Evolutionary conservation across 2,329 filamentous ascomycete genomes (phyloP).

Genomic region (Xylaria sp.): DNA sequence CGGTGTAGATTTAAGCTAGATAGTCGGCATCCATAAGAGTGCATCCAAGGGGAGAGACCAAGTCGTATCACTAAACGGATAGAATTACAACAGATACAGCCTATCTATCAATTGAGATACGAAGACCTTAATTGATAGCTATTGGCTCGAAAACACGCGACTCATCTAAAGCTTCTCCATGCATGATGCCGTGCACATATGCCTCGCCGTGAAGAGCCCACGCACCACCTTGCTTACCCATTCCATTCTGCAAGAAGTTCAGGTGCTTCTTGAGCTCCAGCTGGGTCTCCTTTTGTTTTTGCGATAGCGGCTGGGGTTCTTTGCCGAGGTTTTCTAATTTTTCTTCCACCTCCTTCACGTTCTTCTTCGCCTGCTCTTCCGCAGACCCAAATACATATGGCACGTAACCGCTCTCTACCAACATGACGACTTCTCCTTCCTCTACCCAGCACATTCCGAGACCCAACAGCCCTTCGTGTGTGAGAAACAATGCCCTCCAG

Average conservation of each 20-base stretch:
- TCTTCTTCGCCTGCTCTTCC: neutral
- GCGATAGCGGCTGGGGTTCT: neutral
- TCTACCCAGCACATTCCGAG: constrained; percentile 13
- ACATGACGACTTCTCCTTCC: constrained; percentile 23
- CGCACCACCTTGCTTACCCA: neutral
- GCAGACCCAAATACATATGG: constrained; percentile 19
- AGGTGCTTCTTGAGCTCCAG: neutral
- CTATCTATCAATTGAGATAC: neutral
- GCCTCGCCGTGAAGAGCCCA: neutral
- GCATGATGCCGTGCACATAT: constrained; percentile 1
- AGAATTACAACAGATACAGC: neutral
- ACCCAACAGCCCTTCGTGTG: neutral
- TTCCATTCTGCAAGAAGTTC: neutral
- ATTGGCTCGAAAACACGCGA: neutral
- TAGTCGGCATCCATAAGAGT: too few relatives aligned
- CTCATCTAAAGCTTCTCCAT: neutral
- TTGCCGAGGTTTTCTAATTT: neutral
- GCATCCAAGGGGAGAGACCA: too few relatives aligned
- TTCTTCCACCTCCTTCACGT: neutral
- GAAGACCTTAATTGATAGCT: neutral
- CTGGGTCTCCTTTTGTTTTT: neutral
- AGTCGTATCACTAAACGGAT: too few relatives aligned
- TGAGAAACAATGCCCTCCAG: neutral
- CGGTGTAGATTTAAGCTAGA: too few relatives aligned
- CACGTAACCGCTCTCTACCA: constrained; percentile 27